Conservation (phyloP, 495 filamentous ascomycete species). For the Annulohypoxylon bovei region DNA sequence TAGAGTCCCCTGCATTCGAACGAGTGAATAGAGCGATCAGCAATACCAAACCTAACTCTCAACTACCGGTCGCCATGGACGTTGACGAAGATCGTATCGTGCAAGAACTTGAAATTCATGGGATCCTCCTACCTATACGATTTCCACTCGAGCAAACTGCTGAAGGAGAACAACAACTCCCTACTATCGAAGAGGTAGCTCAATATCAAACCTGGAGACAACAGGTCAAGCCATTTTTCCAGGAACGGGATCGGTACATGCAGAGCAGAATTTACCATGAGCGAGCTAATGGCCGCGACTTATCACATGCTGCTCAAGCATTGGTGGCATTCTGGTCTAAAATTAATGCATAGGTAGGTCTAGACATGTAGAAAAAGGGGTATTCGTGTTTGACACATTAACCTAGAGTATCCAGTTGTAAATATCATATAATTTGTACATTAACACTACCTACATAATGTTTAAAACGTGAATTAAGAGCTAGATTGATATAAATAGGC, state of each 20-base stretch:
- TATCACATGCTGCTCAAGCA: constrained; percentile 4
- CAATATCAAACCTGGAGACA: constrained; percentile 28
- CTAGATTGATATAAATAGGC: too few species aligned
- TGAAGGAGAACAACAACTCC: constrained; percentile 12
- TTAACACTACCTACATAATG: too few species aligned
- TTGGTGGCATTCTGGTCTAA: constrained; percentile 29
- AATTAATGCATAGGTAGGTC: neutral
- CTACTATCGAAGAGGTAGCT: constrained; percentile 12
- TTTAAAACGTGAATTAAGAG: too few species aligned
- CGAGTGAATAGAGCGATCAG: neutral
- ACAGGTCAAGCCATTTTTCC: constrained; percentile 6
- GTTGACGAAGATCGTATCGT: constrained; percentile 5
- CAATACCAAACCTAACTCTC: neutral
- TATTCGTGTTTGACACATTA: too few species aligned
- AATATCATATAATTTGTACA: too few species aligned
- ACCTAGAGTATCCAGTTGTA: too few species aligned
- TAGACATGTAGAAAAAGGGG: too few species aligned
- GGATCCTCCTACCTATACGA: constrained; percentile 14
- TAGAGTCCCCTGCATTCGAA: constrained; percentile 24
- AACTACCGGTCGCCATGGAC: neutral
- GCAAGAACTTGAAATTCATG: neutral
- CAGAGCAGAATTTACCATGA: constrained; percentile 27
- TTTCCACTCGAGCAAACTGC: neutral
- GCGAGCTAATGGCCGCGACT: constrained; percentile 5
- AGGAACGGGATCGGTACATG: constrained; percentile 31